Base-by-base conservation (phyloP, 108 stramenopile species). In the Pinguiococcus pyrenoidosus region DNA sequence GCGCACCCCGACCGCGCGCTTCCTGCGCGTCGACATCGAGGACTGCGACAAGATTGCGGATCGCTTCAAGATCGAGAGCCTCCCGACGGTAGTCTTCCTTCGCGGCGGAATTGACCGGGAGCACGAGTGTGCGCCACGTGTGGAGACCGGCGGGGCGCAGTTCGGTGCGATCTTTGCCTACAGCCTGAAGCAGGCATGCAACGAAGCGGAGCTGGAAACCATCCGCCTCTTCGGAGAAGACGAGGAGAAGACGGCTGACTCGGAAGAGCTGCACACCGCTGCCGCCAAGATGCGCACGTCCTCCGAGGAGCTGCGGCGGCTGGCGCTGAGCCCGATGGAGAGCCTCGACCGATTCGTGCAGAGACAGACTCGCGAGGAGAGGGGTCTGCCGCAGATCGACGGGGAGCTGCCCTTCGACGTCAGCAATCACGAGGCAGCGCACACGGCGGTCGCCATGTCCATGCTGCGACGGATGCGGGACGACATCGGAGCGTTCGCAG, bases 391-490 rank as follows among this genome's bases (percentile, higher is more conserved):
- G 14, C 8, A 5, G 6, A 25, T 59, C 36, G 6, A 39, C 9
- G 33, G 30, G 9, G 10, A 13, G 32, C 18, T 63, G 2, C 44
- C 62, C 13, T 54, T 63, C 23, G 40, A 56, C 10, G 62, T 63
- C 25, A 23, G 17, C 3, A 12, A 46, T 21, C 62, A 63, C 37
- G 46, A 46, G 32, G 48, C 62, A 6, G 54, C 62, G 9, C 30
- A 44, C 5, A 63, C 35, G 6, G 53, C 53, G 3, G 51, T 53
- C 8, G 62, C 62, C 14, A 38, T 26, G 51, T 36, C 53, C 21
- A 53, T 63, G 48, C 51, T 63, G 3, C 16, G 23, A 14, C 62
- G 62, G 10, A 29, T 63, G 21, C 22, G 42, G 29, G 62, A 63
- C 13, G 62, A 63, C 36, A 29, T 63, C 5, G 29, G 29, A 4